Conservation (phyloP, 2,329 filamentous ascomycete genomes). For the Ophiostoma australiae region DNA sequence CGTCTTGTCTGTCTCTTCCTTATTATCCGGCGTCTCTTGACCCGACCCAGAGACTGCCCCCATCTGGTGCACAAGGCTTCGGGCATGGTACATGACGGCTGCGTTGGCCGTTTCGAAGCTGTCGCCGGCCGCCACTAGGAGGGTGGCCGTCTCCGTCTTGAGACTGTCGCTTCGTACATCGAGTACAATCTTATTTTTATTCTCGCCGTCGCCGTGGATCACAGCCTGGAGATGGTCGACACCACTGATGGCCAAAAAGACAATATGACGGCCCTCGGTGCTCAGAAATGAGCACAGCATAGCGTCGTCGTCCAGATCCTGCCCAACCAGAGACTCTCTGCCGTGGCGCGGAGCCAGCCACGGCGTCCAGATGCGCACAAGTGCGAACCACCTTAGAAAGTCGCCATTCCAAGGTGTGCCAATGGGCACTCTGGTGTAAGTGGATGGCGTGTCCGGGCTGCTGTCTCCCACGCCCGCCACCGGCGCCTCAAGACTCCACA, state of each 20-base stretch:
- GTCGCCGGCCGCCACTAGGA: conserved; percentile 67
- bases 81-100: conserved; percentile 82
- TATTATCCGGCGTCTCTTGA: too few species aligned
- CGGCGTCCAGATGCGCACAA: conserved; percentile 72
- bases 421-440: conserved; percentile 51
- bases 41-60: neutral
- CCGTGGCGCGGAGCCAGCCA: conserved; percentile 92
- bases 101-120: conserved; percentile 71
- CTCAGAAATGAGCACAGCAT: conserved; percentile 74
- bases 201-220: conserved; percentile 56
- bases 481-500: conserved; percentile 62
- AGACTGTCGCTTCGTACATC: conserved; percentile 67
- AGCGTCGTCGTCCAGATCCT: conserved; percentile 61
- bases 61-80: conserved; percentile 54
- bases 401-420: conserved; percentile 53
- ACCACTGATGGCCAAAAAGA: conserved; percentile 73
- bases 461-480: conserved; percentile 54
- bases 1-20: neutral
- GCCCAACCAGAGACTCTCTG: conserved; percentile 48
- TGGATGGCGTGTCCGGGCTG: conserved; percentile 42
- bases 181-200: conserved; percentile 58
- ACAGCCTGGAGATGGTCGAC: conserved; percentile 64
- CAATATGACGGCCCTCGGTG: conserved; percentile 65
- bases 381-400: conserved; percentile 64
- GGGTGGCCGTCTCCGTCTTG: conserved; percentile 49